Percentiles rank a stretch among this genome's conserved stretches.
These are phyloP conservation scores for Vitis cinerea DNA, from an alignment of 164 flowering plant species.

Conservation along the genomic window DNA sequence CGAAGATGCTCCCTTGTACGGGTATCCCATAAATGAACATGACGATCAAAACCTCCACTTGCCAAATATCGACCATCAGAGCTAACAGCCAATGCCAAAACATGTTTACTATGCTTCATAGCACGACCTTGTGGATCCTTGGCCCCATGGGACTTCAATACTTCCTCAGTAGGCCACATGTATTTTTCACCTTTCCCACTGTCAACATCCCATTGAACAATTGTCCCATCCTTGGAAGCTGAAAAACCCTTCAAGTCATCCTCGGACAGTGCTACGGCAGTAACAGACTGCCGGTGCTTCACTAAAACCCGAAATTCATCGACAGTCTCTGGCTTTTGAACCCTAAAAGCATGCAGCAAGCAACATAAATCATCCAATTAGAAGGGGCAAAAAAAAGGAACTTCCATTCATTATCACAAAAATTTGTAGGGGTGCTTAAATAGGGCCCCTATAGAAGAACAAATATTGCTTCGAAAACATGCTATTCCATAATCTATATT, in stretches of 20 bases:
- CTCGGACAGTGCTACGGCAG: slow-evolving; percentile 77
- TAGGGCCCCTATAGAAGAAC: background rate
- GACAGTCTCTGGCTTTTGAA: slow-evolving; percentile 50
- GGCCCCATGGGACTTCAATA: slow-evolving; percentile 65
- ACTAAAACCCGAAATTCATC: slow-evolving; percentile 56
- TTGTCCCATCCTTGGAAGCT: slow-evolving; percentile 91
- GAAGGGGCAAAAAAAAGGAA: background rate
- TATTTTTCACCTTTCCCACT: slow-evolving; percentile 77
- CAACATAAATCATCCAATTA: background rate
- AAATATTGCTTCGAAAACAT: background rate
- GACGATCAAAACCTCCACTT: slow-evolving; percentile 90
- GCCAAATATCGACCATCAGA: slow-evolving; percentile 95
- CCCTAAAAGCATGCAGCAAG: slow-evolving; percentile 34
- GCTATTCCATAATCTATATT: background rate
- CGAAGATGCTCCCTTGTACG: slow-evolving; percentile 81
- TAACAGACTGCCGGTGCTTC: slow-evolving; percentile 79
- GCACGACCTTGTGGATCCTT: slow-evolving; percentile 67
- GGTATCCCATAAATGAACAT: slow-evolving; percentile 94
- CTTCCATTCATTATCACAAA: background rate
- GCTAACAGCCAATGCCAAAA: slow-evolving; percentile 74
- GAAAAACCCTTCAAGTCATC: slow-evolving; percentile 85
- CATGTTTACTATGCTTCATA: slow-evolving; percentile 65
- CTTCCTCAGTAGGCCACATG: slow-evolving; percentile 69
- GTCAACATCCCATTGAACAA: slow-evolving; percentile 84
- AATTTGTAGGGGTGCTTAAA: background rate